phyloP scores from a whole-genome alignment of 495 filamentous ascomycete species.

The Hypoxylon trugodes region DNA sequence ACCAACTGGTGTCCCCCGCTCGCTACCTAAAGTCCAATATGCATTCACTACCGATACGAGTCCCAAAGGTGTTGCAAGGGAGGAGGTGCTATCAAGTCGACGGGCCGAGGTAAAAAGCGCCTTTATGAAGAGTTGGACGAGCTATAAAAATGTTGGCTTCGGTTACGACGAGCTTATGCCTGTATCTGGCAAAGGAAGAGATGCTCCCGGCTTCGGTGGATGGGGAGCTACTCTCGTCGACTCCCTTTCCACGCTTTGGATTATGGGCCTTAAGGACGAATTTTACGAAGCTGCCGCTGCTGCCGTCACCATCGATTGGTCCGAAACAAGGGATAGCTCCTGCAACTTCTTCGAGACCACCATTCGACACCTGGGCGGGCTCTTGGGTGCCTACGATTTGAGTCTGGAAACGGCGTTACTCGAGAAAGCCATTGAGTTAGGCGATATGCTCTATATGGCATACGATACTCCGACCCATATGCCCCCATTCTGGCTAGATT shows the following conservation, averaged over 20 bases:
- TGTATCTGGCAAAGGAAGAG: constrained; percentile 55
- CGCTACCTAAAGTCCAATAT: constrained; percentile 53
- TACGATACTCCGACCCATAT: constrained; percentile 95
- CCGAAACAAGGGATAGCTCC: constrained; percentile 62
- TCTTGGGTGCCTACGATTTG: constrained; percentile 79
- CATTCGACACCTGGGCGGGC: constrained; percentile 81
- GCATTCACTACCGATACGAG: constrained; percentile 47
- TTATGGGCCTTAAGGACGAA: constrained; percentile 90
- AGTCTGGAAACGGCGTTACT: constrained; percentile 73
- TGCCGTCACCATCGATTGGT: constrained; percentile 85
- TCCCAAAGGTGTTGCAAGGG: constrained; percentile 37
- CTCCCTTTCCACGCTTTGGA: constrained; percentile 90
- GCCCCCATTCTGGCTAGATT: constrained; percentile 77
- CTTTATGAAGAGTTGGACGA: constrained; percentile 78
- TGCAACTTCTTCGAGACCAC: constrained; percentile 83
- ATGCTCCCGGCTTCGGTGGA: constrained; percentile 80
- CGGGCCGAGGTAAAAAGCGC: constrained; percentile 68
- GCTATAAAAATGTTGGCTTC: constrained; percentile 81
- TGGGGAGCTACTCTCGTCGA: constrained; percentile 97
- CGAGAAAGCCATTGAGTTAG: constrained; percentile 82
- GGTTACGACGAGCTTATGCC: constrained; percentile 79
- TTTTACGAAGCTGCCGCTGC: constrained; percentile 85
- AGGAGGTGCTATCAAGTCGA: constrained; percentile 54
- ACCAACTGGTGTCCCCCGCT: constrained; percentile 45
- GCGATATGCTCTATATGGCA: constrained; percentile 81